A percentile compares a stretch with the other conserved stretches of the same genome.
Conservation (phyloP, 768 basidiomycete genomes). For the Cystofilobasidium ferigula region DNA sequence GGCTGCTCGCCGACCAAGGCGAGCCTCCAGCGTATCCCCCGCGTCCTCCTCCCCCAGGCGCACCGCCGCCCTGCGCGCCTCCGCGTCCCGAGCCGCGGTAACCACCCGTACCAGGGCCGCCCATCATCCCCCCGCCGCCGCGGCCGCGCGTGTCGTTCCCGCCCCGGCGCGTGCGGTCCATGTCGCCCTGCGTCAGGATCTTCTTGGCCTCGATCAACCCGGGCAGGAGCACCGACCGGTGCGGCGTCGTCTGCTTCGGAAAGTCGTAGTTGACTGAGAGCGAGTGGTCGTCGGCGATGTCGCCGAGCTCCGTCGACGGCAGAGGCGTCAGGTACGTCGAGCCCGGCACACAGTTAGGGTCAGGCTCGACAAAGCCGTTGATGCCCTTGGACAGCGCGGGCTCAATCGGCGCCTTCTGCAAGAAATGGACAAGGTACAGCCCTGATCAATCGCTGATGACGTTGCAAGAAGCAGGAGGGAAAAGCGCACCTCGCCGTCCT, state of each 20-base stretch:
- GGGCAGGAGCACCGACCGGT: constrained; percentile 69
- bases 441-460: too few species aligned
- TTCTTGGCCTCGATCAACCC: constrained; percentile 54
- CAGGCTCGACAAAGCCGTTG: constrained; percentile 65
- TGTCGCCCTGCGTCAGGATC: constrained; percentile 56
- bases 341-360: constrained; percentile 80
- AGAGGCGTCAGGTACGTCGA: constrained; percentile 78
- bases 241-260: constrained; percentile 74
- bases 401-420: constrained; percentile 65
- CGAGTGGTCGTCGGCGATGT: constrained; percentile 77
- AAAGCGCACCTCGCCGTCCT: constrained; percentile 50
- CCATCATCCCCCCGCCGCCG: constrained; percentile 24
- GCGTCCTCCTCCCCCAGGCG: constrained; percentile 5
- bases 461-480: neutral
- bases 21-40: constrained; percentile 4
- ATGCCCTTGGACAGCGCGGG: constrained; percentile 61
- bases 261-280: constrained; percentile 79
- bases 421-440: neutral
- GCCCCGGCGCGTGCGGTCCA: constrained; percentile 52
- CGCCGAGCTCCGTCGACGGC: constrained; percentile 48
- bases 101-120: constrained; percentile 20
- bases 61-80: constrained; percentile 1
- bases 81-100: constrained; percentile 13
- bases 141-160: constrained; percentile 31
- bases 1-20: constrained; percentile 11